Conservation (phyloP, 2,329 filamentous ascomycete species). For the Penicillium sp. region DNA sequence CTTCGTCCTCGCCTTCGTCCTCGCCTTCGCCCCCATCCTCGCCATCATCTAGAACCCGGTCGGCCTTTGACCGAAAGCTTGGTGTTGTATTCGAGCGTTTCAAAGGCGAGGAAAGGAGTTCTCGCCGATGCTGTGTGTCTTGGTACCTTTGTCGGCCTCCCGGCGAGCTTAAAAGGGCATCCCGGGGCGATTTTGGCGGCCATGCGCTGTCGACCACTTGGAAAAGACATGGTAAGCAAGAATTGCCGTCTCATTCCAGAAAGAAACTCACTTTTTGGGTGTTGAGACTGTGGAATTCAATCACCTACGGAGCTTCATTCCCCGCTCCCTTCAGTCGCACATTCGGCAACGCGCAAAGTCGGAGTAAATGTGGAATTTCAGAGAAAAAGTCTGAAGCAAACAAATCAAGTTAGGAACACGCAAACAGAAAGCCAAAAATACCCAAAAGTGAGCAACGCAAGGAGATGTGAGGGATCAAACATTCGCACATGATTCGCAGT, state of each 20-base stretch:
- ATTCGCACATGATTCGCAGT: conserved; percentile 19
- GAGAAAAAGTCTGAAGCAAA: not conserved
- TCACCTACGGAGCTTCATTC: conserved; percentile 18
- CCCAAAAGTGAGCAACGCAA: conserved; percentile 4
- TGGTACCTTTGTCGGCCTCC: conserved; percentile 72
- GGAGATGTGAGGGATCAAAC: conserved; percentile 20
- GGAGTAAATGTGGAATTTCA: not conserved
- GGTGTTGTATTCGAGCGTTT: conserved; percentile 48
- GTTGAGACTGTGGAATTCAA: conserved; percentile 8
- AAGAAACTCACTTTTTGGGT: conserved; percentile 12
- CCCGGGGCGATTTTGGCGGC: conserved; percentile 60
- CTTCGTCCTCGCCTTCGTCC: conserved; percentile 87
- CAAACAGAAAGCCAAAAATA: not conserved
- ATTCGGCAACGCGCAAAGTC: conserved; percentile 3
- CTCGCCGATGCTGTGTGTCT: conserved; percentile 61
- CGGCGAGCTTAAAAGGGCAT: conserved; percentile 65
- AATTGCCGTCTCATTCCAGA: not conserved
- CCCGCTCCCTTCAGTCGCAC: conserved; percentile 13
- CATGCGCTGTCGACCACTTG: conserved; percentile 49
- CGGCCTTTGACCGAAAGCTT: conserved; percentile 33
- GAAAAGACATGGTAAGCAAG: conserved; percentile 8
- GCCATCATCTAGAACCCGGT: conserved; percentile 30
- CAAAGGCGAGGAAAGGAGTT: conserved; percentile 64
- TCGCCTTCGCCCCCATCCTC: conserved; percentile 55
- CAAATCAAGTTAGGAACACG: not conserved